These are phyloP conservation scores for Rhizophlyctis rosea DNA, from an alignment of 192 early-diverging fungal genomes.

Conservation along the genomic window DNA sequence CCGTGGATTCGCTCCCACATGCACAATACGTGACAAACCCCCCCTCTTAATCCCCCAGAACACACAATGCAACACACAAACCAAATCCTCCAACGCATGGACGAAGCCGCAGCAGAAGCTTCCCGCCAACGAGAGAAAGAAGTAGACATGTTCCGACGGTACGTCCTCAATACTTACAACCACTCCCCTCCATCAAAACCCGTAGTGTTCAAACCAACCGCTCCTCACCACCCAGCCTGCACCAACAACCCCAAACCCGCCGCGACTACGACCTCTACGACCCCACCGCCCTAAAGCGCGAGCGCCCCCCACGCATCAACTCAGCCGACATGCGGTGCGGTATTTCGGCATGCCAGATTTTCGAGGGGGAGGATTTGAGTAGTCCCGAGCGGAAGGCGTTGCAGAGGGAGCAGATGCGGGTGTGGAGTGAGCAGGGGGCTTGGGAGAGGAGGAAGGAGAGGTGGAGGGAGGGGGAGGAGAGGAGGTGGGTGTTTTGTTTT, in stretches of 20 bases:
- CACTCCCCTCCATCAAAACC: too few species aligned
- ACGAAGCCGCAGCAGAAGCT: constrained; percentile 32
- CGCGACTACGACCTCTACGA: constrained; percentile 59
- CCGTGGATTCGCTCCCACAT: too few species aligned
- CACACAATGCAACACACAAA: constrained; percentile 35
- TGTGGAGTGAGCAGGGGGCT: constrained; percentile 44
- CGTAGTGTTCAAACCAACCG: too few species aligned
- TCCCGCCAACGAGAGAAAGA: constrained; percentile 28
- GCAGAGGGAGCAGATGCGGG: constrained; percentile 53
- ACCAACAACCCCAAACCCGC: constrained; percentile 43
- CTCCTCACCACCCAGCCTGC: neutral
- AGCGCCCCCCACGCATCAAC: constrained; percentile 44
- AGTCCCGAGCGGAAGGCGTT: constrained; percentile 15
- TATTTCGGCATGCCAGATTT: constrained; percentile 43
- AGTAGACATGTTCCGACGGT: constrained; percentile 43
- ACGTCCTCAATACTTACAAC: too few species aligned
- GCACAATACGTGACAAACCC: too few species aligned
- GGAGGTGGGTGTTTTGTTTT: constrained; percentile 27
- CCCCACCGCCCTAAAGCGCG: constrained; percentile 43
- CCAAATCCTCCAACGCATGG: constrained; percentile 46
- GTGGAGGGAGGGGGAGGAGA: constrained; percentile 33
- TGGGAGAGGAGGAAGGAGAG: constrained; percentile 40
- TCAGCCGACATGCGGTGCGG: constrained; percentile 44
- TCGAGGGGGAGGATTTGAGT: constrained; percentile 57
- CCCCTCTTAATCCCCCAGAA: constrained; percentile 33